Conservation (phyloP, 192 early-diverging fungal genomes). For the Coemansia sp. region DNA sequence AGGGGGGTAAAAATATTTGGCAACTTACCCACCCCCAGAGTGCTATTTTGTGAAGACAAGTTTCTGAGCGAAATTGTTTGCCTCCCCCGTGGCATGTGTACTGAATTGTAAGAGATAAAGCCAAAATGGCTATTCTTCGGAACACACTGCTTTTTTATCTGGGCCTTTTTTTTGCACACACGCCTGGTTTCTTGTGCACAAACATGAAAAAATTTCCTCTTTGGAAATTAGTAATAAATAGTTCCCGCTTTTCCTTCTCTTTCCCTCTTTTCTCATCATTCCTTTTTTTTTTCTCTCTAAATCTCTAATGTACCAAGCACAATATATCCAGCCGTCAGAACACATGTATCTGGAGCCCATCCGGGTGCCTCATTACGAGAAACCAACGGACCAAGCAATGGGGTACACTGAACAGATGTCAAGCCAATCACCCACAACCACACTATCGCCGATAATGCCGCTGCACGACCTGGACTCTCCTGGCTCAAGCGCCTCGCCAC, state of each 20-base stretch:
- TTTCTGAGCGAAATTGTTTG: not conserved
- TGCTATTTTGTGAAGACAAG: slow-evolving; percentile 10
- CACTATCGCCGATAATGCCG: too few relatives aligned
- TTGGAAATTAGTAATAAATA: too few relatives aligned
- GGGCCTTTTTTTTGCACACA: not conserved
- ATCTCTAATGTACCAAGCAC: slow-evolving; percentile 19
- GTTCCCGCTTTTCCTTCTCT: not conserved
- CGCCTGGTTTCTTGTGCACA: not conserved
- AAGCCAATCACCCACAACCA: too few relatives aligned
- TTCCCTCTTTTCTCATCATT: not conserved
- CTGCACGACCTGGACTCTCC: too few relatives aligned
- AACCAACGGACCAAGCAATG: slow-evolving; percentile 3
- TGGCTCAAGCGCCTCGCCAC: slow-evolving; percentile 21
- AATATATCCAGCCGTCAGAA: slow-evolving; percentile 7
- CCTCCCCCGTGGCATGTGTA: slow-evolving; percentile 7
- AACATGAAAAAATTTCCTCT: slow-evolving; percentile 6
- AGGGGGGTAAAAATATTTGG: too few relatives aligned
- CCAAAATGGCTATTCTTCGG: slow-evolving; percentile 9
- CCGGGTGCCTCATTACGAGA: not conserved
- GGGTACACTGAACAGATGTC: too few relatives aligned
- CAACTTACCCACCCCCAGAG: too few relatives aligned
- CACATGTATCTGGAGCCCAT: slow-evolving; percentile 25
- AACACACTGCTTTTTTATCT: slow-evolving; percentile 1
- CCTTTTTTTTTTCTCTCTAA: too few relatives aligned
- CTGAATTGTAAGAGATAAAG: not conserved